Conservation (phyloP, 345 rosid species). For the Aegle marmelos region DNA sequence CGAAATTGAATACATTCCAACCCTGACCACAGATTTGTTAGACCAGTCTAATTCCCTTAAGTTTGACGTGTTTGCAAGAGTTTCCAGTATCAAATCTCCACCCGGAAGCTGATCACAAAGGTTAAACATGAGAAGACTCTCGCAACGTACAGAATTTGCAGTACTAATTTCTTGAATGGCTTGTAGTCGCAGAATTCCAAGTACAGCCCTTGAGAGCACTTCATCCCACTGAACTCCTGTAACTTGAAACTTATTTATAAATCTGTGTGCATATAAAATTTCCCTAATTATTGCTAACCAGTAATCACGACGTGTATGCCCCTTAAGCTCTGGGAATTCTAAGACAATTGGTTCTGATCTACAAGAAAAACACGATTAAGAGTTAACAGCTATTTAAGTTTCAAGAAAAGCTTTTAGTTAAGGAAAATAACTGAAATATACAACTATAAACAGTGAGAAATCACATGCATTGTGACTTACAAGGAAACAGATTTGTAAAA, state of each 20-base stretch:
- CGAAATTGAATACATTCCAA: slow-evolving; percentile 67
- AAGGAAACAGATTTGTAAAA: slow-evolving; percentile 76
- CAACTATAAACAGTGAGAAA: not conserved
- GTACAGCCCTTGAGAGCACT: slow-evolving; percentile 82
- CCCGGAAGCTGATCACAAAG: slow-evolving; percentile 96
- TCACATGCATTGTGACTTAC: slow-evolving; percentile 47
- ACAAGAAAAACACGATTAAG: slow-evolving; percentile 28
- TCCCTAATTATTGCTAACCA: slow-evolving; percentile 85
- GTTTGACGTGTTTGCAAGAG: slow-evolving; percentile 72
- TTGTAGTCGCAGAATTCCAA: slow-evolving; percentile 78
- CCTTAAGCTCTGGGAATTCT: slow-evolving; percentile 96
- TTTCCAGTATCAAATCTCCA: slow-evolving; percentile 86
- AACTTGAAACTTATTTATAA: slow-evolving; percentile 62
- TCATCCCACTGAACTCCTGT: slow-evolving; percentile 63
- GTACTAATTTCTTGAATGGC: slow-evolving; percentile 70
- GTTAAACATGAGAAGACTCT: slow-evolving; percentile 77
- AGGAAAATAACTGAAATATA: not conserved
- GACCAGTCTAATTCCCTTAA: slow-evolving; percentile 48
- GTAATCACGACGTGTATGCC: slow-evolving; percentile 88
- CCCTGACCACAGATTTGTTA: slow-evolving; percentile 37
- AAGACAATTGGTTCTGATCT: slow-evolving; percentile 89
- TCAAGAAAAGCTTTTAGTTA: slow-evolving; percentile 12
- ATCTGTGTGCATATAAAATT: slow-evolving; percentile 67
- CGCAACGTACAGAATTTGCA: slow-evolving; percentile 33
- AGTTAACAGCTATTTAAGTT: slow-evolving; percentile 17